phyloP scores from a whole-genome alignment of 768 basidiomycete species.

The Xerocomellus intermedius region DNA sequence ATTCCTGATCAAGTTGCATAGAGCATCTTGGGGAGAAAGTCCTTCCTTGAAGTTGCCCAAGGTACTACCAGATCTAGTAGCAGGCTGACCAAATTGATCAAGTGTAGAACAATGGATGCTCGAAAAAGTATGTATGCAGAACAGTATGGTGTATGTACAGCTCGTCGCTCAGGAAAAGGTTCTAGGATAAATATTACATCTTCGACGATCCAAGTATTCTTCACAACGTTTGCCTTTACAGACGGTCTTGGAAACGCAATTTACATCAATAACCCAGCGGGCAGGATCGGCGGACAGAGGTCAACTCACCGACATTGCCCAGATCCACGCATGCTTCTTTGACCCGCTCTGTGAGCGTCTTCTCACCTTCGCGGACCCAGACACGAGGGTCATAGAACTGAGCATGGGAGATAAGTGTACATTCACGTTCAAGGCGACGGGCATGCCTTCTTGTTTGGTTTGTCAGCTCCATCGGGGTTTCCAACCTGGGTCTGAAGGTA shows the following conservation, averaged over 20 bases:
- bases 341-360: constrained; percentile 83
- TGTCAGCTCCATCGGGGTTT: constrained; percentile 94
- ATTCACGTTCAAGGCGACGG: neutral
- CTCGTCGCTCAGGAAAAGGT: neutral
- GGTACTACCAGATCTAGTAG: too few species aligned
- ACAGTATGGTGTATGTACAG: neutral
- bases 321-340: constrained; percentile 93
- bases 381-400: constrained; percentile 94
- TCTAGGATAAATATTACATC: constrained; percentile 25
- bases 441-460: constrained; percentile 97
- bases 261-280: neutral
- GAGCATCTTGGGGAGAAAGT: too few species aligned
- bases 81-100: neutral
- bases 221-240: constrained; percentile 15
- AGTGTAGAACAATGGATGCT: neutral
- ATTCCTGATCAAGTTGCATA: too few species aligned
- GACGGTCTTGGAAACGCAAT: constrained; percentile 15
- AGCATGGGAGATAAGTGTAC: neutral
- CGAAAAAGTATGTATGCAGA: neutral
- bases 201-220: neutral
- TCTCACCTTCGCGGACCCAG: constrained; percentile 98
- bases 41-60: neutral
- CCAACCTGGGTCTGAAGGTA: constrained; percentile 92
- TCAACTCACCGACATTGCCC: constrained; percentile 57
- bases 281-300: neutral